phyloP scores from a whole-genome alignment of 2,329 filamentous ascomycete species.

The Cryphonectria nitschkei region DNA sequence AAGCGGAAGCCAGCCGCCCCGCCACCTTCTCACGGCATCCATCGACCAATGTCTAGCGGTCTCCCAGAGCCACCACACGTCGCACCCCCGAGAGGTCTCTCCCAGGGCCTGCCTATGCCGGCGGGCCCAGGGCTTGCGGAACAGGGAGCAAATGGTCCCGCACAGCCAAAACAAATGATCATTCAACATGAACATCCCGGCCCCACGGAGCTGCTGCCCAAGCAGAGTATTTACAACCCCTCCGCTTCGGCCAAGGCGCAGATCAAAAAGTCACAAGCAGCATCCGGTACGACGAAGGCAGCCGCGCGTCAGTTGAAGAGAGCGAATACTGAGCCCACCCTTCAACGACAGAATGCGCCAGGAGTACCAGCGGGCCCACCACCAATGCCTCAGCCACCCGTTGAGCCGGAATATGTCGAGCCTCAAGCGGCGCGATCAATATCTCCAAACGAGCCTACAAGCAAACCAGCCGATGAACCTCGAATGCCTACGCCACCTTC shows the following conservation, averaged over 20 bases:
- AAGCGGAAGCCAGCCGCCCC: constrained; percentile 8
- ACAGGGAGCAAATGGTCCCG: not conserved
- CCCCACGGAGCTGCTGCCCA: constrained; percentile 47
- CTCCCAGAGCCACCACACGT: not conserved
- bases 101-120: not conserved
- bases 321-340: constrained; percentile 31
- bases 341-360: constrained; percentile 27
- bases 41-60: constrained; percentile 11
- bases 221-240: constrained; percentile 48
- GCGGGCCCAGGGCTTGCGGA: not conserved
- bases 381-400: constrained; percentile 21
- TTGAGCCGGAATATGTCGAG: not conserved
- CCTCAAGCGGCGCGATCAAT: not conserved
- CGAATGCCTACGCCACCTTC: constrained; percentile 13
- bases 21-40: not conserved
- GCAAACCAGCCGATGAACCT: constrained; percentile 2
- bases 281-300: constrained; percentile 25
- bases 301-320: constrained; percentile 28
- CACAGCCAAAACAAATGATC: constrained; percentile 19
- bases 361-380: constrained; percentile 13
- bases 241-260: constrained; percentile 21
- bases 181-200: constrained; percentile 49
- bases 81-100: not conserved
- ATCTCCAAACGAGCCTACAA: not conserved
- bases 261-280: constrained; percentile 24